phyloP scores from a whole-genome alignment of 352 stramenopile genomes.

The Phytophthora cactorum region DNA sequence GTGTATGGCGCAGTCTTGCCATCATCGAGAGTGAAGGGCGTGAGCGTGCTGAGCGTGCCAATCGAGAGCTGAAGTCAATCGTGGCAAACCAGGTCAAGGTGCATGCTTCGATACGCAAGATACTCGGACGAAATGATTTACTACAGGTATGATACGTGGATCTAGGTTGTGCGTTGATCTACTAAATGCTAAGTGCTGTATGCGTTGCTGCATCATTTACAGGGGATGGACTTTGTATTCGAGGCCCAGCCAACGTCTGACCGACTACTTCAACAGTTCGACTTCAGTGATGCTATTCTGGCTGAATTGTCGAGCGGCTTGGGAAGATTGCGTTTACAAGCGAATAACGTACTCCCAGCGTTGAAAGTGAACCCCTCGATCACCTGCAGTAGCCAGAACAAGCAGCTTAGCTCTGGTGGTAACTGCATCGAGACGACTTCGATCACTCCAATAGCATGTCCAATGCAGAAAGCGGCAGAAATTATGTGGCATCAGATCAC shows the following conservation, averaged over 20 bases:
- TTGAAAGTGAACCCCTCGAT: slow-evolving; percentile 1
- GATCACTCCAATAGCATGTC: slow-evolving; percentile 23
- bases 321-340: slow-evolving; percentile 19
- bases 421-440: slow-evolving; percentile 30
- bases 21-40: slow-evolving; percentile 29
- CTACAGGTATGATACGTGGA: slow-evolving; percentile 9
- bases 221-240: slow-evolving; percentile 29
- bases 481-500: slow-evolving; percentile 36
- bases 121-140: slow-evolving; percentile 21
- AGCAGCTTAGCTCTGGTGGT: background rate
- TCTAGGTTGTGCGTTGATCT: background rate
- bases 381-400: slow-evolving; percentile 13
- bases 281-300: slow-evolving; percentile 33
- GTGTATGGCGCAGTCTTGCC: slow-evolving; percentile 17
- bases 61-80: slow-evolving; percentile 31
- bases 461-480: slow-evolving; percentile 16
- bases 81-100: slow-evolving; percentile 29
- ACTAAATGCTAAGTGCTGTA: background rate
- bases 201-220: background rate
- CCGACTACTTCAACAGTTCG: slow-evolving; percentile 6
- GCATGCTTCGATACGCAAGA: slow-evolving; percentile 11
- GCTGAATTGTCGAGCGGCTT: slow-evolving; percentile 16
- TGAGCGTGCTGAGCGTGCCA: slow-evolving; percentile 28
- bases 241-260: slow-evolving; percentile 13
- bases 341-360: slow-evolving; percentile 9